Evolutionary conservation across 768 basidiomycete genomes (phyloP), one percentile per base, ranked within the genome.

Genomic region (Russula foetens): DNA sequence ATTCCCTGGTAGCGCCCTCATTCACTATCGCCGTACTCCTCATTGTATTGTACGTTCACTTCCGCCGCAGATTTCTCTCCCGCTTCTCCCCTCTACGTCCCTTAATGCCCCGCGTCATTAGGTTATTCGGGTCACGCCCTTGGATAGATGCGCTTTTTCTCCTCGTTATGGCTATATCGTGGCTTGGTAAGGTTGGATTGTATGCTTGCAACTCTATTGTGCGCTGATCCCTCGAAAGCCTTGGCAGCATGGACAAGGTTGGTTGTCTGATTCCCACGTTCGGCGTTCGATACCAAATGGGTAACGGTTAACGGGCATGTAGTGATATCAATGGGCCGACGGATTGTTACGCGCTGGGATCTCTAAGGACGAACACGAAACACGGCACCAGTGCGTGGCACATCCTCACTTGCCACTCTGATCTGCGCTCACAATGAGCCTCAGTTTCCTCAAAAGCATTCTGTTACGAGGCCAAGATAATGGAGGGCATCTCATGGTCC

Each of bases 391-490:
- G 86, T 88, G 67, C 69, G 81, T 71, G 24, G 7, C 7, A 45
- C 24, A 28, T 41, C 58, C 33, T 46, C 12, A 39, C 21, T 26
- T 31, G 47, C 44, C 54, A 15, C 23, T 5, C 17, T 41, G 51
- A 31, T 46, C 59, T n/a, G 6, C 47, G 39, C 63, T 62, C 62
- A 65, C 49, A 31, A 53, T 29, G 47, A 11, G 53, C 46, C 24
- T n/a, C 54, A 90, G 90, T 81, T 58, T 79, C 80, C 53, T 71
- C 73, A 8, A 74, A 75, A 65, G 70, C 74, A 28, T 90, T 79
- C 65, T 92, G 90, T 70, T 86, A 88, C 70, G 81, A 89, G 68
- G 87, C 90, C 85, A 88, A 86, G 71, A 84, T 84, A 48, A 77
- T 89, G 35, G 81, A 90, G 65, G 88, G 86, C 2, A 81, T 91